Evolutionary conservation across 768 basidiomycete species (phyloP).

Genomic region (Xanthoconium stramineum): DNA sequence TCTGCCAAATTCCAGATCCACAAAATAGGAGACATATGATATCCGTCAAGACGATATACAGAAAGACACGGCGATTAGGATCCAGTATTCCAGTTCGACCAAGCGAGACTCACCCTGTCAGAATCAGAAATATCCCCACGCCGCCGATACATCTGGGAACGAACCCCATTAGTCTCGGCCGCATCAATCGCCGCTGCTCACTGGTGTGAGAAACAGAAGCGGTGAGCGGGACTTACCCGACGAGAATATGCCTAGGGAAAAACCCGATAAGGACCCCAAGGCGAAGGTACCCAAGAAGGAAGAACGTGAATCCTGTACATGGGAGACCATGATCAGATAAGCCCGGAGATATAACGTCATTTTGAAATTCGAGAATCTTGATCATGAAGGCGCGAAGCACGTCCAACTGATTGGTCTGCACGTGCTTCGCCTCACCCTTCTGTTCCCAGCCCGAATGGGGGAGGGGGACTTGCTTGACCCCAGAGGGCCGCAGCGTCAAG

Average conservation of each 20-base stretch:
- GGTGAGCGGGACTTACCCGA: constrained; percentile 59
- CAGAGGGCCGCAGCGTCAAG: background rate
- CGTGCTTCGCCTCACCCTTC: background rate
- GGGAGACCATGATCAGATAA: constrained; percentile 6
- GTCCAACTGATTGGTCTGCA: background rate
- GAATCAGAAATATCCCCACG: constrained; percentile 89
- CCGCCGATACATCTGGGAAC: constrained; percentile 76
- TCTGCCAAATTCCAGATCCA: constrained; percentile 34
- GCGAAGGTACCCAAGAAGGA: constrained; percentile 79
- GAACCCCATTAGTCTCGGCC: background rate
- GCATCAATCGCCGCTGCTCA: background rate
- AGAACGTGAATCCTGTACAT: constrained; percentile 56
- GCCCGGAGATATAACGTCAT: background rate
- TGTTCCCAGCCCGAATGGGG: background rate
- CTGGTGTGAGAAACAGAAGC: background rate
- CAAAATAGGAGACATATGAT: background rate
- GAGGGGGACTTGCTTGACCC: background rate
- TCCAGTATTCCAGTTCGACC: background rate
- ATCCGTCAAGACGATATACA: background rate
- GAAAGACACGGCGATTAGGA: background rate
- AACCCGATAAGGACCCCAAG: constrained; percentile 89
- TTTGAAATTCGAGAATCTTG: constrained; percentile 15
- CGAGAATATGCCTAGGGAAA: constrained; percentile 93
- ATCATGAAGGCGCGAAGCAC: background rate
- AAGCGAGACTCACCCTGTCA: constrained; percentile 64